These are phyloP conservation scores for Setaria italica DNA, from an alignment of 202 grass and related monocot genomes.

Conservation along the genomic window DNA sequence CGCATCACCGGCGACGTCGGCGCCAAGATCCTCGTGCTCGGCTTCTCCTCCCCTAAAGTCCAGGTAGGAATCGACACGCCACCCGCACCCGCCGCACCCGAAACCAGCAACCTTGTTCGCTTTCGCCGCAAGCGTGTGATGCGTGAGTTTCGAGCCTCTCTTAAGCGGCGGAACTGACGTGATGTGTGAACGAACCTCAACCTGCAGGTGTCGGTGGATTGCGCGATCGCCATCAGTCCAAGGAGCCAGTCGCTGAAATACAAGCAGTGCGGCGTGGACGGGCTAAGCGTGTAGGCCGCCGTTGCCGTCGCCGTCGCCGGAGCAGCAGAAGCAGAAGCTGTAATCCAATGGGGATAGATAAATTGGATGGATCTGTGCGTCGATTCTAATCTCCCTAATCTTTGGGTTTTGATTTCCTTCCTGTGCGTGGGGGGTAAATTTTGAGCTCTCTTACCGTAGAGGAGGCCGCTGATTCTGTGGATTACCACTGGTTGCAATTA, in stretches of 20 bases:
- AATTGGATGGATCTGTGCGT: constrained; percentile 43
- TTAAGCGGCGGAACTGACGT: constrained; percentile 10
- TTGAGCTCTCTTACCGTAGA: constrained; percentile 42
- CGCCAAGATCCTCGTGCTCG: constrained; percentile 88
- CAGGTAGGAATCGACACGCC: constrained; percentile 55
- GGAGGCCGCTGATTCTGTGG: constrained; percentile 52
- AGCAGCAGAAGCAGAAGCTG: constrained; percentile 23
- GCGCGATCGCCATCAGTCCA: constrained; percentile 93
- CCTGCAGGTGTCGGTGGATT: constrained; percentile 89
- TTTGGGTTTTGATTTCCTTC: constrained; percentile 34
- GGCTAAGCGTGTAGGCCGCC: constrained; percentile 73
- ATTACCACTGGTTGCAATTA: constrained; percentile 36
- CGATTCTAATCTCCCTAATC: constrained; percentile 47
- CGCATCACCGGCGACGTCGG: constrained; percentile 91
- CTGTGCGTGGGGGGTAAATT: constrained; percentile 45
- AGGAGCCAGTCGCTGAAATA: constrained; percentile 92
- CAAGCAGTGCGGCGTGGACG: constrained; percentile 98
- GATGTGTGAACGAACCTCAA: constrained; percentile 32
- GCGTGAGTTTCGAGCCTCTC: neutral
- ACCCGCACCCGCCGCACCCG: neutral
- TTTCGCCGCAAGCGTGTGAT: constrained; percentile 32
- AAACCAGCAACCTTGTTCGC: constrained; percentile 18
- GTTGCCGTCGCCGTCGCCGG: neutral
- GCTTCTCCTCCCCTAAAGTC: constrained; percentile 87
- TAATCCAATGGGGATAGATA: constrained; percentile 42